These are phyloP conservation scores for Phellopilus nigrolimitatus DNA, from an alignment of 1,284 basidiomycete genomes.

Conservation along the genomic window DNA sequence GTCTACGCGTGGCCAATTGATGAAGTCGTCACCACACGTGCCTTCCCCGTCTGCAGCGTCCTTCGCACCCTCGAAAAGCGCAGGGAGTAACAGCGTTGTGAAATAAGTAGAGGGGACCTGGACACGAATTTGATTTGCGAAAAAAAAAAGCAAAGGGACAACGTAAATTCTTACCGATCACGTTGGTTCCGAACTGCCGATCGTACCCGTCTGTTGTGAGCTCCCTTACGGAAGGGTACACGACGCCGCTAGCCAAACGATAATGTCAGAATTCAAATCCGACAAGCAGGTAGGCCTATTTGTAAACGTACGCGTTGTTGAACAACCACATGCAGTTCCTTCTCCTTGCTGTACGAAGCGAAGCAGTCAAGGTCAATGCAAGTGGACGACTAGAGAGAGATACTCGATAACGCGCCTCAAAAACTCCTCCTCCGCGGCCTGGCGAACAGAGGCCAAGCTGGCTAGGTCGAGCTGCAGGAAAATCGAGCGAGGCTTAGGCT, in stretches of 20 bases:
- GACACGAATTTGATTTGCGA: not conserved
- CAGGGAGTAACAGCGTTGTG: conserved; percentile 39
- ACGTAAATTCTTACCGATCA: conserved; percentile 28
- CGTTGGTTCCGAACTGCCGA: conserved; percentile 48
- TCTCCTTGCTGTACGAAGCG: conserved; percentile 22
- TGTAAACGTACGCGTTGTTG: conserved; percentile 25
- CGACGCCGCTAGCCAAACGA: conserved; percentile 37
- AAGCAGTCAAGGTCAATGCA: not conserved
- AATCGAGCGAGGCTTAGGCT: no score
- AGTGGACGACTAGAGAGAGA: conserved; percentile 7
- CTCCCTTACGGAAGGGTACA: conserved; percentile 35
- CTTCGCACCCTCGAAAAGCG: conserved; percentile 31
- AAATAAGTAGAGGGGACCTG: conserved; percentile 38
- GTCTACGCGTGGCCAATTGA: conserved; percentile 33
- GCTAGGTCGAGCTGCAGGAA: conserved; percentile 41
- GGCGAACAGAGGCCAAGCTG: conserved; percentile 38
- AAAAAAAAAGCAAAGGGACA: not conserved
- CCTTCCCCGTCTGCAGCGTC: conserved; percentile 31
- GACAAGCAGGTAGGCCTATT: not conserved
- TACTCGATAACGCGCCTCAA: conserved; percentile 21
- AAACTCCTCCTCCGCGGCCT: conserved; percentile 38
- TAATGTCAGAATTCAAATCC: no score
- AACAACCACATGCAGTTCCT: conserved; percentile 22
- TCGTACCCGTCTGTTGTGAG: conserved; percentile 45
- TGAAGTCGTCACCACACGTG: conserved; percentile 39